These are phyloP conservation scores for Cutaneotrichosporon mucoides DNA, from an alignment of 1,284 basidiomycete species.

Conservation along the genomic window DNA sequence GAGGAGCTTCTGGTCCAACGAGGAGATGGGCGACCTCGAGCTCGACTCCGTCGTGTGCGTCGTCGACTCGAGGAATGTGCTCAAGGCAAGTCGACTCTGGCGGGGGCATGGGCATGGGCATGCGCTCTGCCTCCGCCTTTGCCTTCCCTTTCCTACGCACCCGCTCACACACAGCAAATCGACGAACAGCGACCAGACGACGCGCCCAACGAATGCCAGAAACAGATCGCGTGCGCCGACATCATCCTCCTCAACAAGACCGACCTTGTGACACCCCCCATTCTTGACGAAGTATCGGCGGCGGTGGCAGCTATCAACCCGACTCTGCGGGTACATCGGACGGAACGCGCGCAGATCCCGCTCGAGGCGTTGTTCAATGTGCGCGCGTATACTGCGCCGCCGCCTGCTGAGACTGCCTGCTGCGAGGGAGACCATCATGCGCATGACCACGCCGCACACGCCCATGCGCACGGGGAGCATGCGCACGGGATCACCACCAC, in stretches of 20 bases:
- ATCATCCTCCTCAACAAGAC: slow-evolving; percentile 84
- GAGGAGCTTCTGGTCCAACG: slow-evolving; percentile 86
- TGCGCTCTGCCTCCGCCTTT: no score
- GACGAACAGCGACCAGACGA: slow-evolving; percentile 65
- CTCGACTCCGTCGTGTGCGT: slow-evolving; percentile 88
- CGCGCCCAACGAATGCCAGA: slow-evolving; percentile 64
- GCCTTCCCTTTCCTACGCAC: no score
- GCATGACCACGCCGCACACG: slow-evolving; percentile 40
- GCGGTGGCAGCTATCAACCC: slow-evolving; percentile 68
- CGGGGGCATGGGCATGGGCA: no score
- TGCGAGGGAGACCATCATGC: slow-evolving; percentile 26
- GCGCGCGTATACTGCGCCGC: slow-evolving; percentile 59
- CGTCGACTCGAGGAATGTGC: slow-evolving; percentile 80
- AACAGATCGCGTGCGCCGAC: slow-evolving; percentile 86
- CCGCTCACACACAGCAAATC: slow-evolving; percentile 62
- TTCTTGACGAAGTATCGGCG: slow-evolving; percentile 53
- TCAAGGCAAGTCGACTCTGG: slow-evolving; percentile 55
- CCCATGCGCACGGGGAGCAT: slow-evolving; percentile 12
- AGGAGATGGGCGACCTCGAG: slow-evolving; percentile 72
- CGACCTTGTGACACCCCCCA: slow-evolving; percentile 60
- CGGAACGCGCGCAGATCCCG: slow-evolving; percentile 63
- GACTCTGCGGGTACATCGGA: slow-evolving; percentile 65
- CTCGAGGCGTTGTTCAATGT: slow-evolving; percentile 71
- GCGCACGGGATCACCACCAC: slow-evolving; percentile 60
- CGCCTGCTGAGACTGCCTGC: not conserved